These are phyloP conservation scores for Leccinum holopus DNA, from an alignment of 1,284 basidiomycete species.

Conservation along the genomic window DNA sequence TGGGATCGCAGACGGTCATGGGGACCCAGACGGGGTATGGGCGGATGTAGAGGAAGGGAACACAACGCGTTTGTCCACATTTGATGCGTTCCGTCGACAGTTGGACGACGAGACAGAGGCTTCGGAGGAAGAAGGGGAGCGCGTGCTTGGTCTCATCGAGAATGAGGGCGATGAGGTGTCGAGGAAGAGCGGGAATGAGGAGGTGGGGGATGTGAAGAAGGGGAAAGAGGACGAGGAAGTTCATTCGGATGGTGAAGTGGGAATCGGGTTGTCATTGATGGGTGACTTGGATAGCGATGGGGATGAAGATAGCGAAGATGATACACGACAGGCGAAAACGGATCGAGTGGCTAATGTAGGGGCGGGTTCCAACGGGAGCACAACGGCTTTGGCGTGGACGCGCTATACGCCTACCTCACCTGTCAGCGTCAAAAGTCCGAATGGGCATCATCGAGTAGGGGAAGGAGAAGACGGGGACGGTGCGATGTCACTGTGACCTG, in stretches of 20 bases:
- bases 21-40: not conserved
- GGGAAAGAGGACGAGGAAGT: slow-evolving; percentile 17
- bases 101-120: slow-evolving; percentile 15
- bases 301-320: slow-evolving; percentile 14
- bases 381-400: slow-evolving; percentile 28
- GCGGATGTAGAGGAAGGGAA: slow-evolving; percentile 20
- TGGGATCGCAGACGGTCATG: not conserved
- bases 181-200: not conserved
- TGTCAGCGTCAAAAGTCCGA: slow-evolving; percentile 9
- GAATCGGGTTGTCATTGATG: slow-evolving; percentile 67
- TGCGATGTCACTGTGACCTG: slow-evolving; percentile 23
- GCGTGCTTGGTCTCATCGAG: not conserved
- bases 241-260: slow-evolving; percentile 56
- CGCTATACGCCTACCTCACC: slow-evolving; percentile 30
- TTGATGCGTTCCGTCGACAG: slow-evolving; percentile 27
- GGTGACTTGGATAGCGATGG: slow-evolving; percentile 45
- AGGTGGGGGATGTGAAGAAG: not conserved
- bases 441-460: slow-evolving; percentile 1
- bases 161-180: not conserved
- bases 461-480: slow-evolving; percentile 6
- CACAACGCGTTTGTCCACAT: slow-evolving; percentile 25
- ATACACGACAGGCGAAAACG: not conserved
- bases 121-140: slow-evolving; percentile 11
- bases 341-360: slow-evolving; percentile 2
- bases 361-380: slow-evolving; percentile 6